phyloP scores from a whole-genome alignment of 805 yeast species.

The Ogataea naganishii region DNA sequence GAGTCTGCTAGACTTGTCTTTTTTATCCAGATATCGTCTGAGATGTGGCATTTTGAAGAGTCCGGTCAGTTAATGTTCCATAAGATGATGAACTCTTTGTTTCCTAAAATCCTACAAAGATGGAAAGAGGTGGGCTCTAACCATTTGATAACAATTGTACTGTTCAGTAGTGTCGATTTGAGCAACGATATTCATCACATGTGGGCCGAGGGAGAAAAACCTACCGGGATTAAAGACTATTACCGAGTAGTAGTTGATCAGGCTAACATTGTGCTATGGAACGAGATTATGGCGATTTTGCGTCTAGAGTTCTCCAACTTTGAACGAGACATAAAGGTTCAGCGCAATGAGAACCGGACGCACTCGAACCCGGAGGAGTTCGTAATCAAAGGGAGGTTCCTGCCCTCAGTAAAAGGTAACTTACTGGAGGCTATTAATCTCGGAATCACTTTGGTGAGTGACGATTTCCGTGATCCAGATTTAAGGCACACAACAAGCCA shows the following conservation, averaged over 20 bases:
- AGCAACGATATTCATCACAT: slow-evolving; percentile 18
- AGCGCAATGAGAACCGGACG: slow-evolving; percentile 25
- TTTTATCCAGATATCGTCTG: slow-evolving; percentile 81
- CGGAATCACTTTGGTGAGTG: slow-evolving; percentile 68
- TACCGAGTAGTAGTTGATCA: slow-evolving; percentile 94
- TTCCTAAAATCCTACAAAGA: slow-evolving; percentile 79
- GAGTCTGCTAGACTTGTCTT: slow-evolving; percentile 82
- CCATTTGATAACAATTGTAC: slow-evolving; percentile 82
- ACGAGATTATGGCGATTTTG: slow-evolving; percentile 79
- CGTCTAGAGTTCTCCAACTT: slow-evolving; percentile 80
- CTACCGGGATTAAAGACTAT: slow-evolving; percentile 60
- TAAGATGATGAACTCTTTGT: slow-evolving; percentile 82
- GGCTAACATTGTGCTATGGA: slow-evolving; percentile 84
- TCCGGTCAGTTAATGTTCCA: slow-evolving; percentile 92
- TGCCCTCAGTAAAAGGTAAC: slow-evolving; percentile 88
- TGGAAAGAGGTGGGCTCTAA: slow-evolving; percentile 87
- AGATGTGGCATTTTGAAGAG: slow-evolving; percentile 98
- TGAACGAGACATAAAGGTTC: slow-evolving; percentile 60
- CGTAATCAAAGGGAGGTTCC: slow-evolving; percentile 48
- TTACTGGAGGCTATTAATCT: slow-evolving; percentile 79
- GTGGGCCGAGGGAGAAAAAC: slow-evolving; percentile 63
- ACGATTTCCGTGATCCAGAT: slow-evolving; percentile 78
- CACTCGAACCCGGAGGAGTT: slow-evolving; percentile 25
- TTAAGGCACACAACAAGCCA: slow-evolving; percentile 88
- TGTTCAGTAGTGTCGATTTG: slow-evolving; percentile 74